Evolutionary conservation across 2,329 filamentous ascomycete species (phyloP), one percentile per base, ranked within the genome.

Genomic region (Phyllosticta capitalensis): DNA sequence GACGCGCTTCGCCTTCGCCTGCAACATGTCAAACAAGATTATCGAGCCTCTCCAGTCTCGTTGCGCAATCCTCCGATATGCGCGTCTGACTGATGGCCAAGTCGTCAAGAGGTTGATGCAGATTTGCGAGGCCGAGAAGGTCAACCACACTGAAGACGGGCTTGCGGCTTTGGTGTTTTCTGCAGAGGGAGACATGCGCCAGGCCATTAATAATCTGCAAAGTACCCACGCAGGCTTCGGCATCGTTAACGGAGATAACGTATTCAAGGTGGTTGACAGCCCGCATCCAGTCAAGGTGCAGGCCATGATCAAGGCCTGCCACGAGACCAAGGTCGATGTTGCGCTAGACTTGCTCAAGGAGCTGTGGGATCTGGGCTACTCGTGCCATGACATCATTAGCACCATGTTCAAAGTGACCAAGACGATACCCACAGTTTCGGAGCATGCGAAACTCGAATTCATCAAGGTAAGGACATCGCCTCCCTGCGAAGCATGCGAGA

Each of bases 321-420:
- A 94, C 75, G 92, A 97, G 72, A 88, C 89, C 57, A 91, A 92
- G 66, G 83, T 99, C 21, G 92, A 96, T 72, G 85, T 85, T 61
- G 94, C 94, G 1, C 78, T 99, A 61, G 90, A 95, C 66, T 85
- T 83, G 3, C 76, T 99, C 64, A 89, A 90, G 66, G 94, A 97
- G 76, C 80, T 99, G 50, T 99, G 94, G 92, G 85, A 88, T 62
- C 78, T 97, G 62, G 94, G 94, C 14, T 99, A 99, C 76, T 96
- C 90, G n/a, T 95, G 90, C 67, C 92, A 99, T 76, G 94, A 99
- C 73, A 96, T 99, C 67, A 95, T 99, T 74, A 95, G 89, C 76
- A 99, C 92, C 63, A 99, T 99, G 94, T 97, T 99, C 80, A 87
- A 88, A 69, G 94, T 99, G 62, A 97, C 94, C 52, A 99, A 97